Evolutionary conservation across 352 stramenopile species (phyloP), one percentile per base, ranked within the genome.

Genomic region (Thraustochytrium striatum): DNA sequence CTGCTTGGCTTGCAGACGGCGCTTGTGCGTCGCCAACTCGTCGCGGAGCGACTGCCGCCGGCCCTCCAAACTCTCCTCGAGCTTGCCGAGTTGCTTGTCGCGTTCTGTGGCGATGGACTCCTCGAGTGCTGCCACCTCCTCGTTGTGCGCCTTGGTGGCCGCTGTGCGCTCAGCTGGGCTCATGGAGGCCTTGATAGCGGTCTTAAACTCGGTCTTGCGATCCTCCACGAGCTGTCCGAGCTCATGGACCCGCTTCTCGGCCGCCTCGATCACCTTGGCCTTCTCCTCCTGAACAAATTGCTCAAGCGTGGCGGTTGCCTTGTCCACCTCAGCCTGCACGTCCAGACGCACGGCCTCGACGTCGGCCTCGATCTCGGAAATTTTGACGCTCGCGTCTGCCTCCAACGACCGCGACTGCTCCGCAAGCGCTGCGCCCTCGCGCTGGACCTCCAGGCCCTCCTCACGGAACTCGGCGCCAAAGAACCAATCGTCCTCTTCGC

Each of bases 401-500:
- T 96, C 89, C 16, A 92, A 79, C 5, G 83, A 81, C 36, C 78
- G 50, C 78, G 83, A 61, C 25, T 86, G 69, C 19, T 82, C 75
- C 43, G 85, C 82, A 28, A 89, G 72, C 19, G 79, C 80, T 16
- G 78, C 81, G 0, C 86, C 90, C 47, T 92, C 87, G 1, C 89
- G 85, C 58, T 86, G 72, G 0, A 94, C 70, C 38, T 82, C 83
- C n/a, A 87, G 69, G 16, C 90, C 92, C 65, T 93, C 89, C 57
- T 95, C 62, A 3, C 90, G 88, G 69, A 97, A 79, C 62, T 95
- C 92, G 7, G 88, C 89, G 0, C 89, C 88, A 69, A 90, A 97
- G 83, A 94, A 97, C 91, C 92, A 97, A 84, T 97, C 91, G 65
- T 97, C 91, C n/a, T 93, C 90, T 73, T 93, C 89, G 2, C 90